These are phyloP conservation scores for Pestalotiopsis sp. DNA, from an alignment of 2,329 filamentous ascomycete genomes.

Conservation along the genomic window DNA sequence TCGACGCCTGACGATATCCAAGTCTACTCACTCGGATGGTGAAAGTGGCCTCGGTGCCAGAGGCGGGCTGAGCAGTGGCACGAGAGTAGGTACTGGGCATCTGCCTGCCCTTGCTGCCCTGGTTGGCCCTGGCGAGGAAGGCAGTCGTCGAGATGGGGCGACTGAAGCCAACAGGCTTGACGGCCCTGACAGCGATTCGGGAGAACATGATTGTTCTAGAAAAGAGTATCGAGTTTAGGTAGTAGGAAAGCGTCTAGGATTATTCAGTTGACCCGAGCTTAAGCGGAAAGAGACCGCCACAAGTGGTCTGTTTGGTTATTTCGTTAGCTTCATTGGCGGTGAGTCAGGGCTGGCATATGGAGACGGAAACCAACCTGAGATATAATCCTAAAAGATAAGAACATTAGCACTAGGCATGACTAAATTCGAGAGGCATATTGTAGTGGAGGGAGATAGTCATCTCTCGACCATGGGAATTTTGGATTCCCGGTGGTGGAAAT, in stretches of 20 bases:
- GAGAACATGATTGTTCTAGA: constrained; percentile 56
- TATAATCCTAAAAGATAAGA: constrained; percentile 63
- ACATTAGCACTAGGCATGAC: constrained; percentile 41
- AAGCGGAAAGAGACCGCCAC: constrained; percentile 54
- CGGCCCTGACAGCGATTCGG: constrained; percentile 53
- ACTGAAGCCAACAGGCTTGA: constrained; percentile 53
- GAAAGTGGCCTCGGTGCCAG: constrained; percentile 82
- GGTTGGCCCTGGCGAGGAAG: constrained; percentile 52
- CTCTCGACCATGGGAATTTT: neutral
- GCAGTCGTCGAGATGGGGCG: constrained; percentile 41
- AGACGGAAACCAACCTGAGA: constrained; percentile 62
- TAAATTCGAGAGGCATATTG: constrained; percentile 9
- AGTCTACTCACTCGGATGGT: constrained; percentile 68
- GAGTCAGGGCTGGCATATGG: constrained; percentile 36
- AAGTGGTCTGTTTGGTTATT: constrained; percentile 47
- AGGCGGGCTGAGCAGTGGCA: constrained; percentile 63
- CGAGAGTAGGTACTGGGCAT: constrained; percentile 61
- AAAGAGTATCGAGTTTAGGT: constrained; percentile 15
- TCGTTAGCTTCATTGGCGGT: constrained; percentile 41
- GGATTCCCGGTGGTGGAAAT: neutral
- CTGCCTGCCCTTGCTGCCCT: constrained; percentile 69
- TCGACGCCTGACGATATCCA: neutral
- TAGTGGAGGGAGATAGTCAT: neutral
- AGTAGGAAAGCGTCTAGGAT: constrained; percentile 22
- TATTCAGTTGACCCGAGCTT: constrained; percentile 36